phyloP scores from a whole-genome alignment of 768 basidiomycete genomes.

The Hygrophorus russula region DNA sequence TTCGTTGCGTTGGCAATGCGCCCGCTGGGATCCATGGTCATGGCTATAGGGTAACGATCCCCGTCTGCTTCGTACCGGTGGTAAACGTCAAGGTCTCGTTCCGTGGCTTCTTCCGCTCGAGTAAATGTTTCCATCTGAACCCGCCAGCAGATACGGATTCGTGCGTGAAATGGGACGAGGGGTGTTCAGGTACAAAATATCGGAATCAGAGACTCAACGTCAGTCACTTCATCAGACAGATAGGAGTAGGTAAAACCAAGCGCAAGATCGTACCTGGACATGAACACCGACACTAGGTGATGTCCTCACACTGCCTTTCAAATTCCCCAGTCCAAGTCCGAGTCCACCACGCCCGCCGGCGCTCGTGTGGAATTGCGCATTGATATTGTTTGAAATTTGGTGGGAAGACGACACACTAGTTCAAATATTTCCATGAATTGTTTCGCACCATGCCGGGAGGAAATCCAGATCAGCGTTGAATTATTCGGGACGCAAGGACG shows the following conservation, averaged over 20 bases:
- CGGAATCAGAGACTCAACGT: no score
- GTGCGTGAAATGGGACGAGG: no score
- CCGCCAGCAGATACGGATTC: constrained; percentile 16
- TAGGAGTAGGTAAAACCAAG: background rate
- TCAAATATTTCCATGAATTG: constrained; percentile 2
- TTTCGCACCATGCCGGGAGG: no score
- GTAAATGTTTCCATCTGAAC: constrained; percentile 21
- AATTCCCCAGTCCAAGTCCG: no score
- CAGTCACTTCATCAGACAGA: background rate
- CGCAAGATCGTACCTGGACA: constrained; percentile 35
- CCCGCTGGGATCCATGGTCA: no score
- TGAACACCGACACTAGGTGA: constrained; percentile 39
- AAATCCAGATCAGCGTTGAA: no score
- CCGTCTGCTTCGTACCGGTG: background rate
- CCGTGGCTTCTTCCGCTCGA: constrained; percentile 5
- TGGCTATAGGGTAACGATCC: no score
- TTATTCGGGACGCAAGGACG: no score
- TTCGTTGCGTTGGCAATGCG: no score
- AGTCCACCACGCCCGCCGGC: constrained; percentile 7
- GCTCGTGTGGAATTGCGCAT: constrained; percentile 36
- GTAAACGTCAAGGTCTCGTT: background rate
- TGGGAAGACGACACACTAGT: constrained; percentile 19
- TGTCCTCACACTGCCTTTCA: background rate
- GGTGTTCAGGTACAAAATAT: no score
- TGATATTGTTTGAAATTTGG: constrained; percentile 41